Conservation (phyloP, 140 eudicot genomes). For the Anethum foeniculum region DNA sequence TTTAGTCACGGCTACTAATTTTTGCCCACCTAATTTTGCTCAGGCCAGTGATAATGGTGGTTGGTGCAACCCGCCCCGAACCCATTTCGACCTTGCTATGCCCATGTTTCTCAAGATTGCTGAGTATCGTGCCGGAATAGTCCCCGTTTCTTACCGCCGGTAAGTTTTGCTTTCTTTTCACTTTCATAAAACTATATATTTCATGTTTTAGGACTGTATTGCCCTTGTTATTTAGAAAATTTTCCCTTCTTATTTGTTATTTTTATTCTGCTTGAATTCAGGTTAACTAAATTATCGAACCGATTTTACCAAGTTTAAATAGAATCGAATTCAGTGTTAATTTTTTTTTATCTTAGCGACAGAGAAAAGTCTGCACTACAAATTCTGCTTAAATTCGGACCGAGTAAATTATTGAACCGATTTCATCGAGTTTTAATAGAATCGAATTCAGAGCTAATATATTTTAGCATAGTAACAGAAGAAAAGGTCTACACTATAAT, state of each 20-base stretch:
- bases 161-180: neutral
- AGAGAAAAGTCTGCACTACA: too few species aligned
- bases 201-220: neutral
- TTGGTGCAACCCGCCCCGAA: slow-evolving; percentile 16
- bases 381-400: too few species aligned
- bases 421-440: too few species aligned
- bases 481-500: too few species aligned
- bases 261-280: too few species aligned
- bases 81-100: slow-evolving; percentile 12
- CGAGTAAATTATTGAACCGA: too few species aligned
- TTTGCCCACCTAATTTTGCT: slow-evolving; percentile 11
- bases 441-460: too few species aligned
- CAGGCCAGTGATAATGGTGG: slow-evolving; percentile 12
- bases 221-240: neutral
- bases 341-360: too few species aligned
- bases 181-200: neutral
- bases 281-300: too few species aligned
- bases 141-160: slow-evolving; percentile 13
- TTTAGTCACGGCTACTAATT: slow-evolving; percentile 11
- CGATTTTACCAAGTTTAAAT: too few species aligned
- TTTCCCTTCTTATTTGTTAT: neutral
- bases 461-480: too few species aligned
- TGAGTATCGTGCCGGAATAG: slow-evolving; percentile 13
- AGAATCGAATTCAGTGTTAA: too few species aligned
- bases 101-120: slow-evolving; percentile 16